Base-by-base conservation (phyloP, 2,329 filamentous ascomycete genomes). In the Monosporascus sp. region DNA sequence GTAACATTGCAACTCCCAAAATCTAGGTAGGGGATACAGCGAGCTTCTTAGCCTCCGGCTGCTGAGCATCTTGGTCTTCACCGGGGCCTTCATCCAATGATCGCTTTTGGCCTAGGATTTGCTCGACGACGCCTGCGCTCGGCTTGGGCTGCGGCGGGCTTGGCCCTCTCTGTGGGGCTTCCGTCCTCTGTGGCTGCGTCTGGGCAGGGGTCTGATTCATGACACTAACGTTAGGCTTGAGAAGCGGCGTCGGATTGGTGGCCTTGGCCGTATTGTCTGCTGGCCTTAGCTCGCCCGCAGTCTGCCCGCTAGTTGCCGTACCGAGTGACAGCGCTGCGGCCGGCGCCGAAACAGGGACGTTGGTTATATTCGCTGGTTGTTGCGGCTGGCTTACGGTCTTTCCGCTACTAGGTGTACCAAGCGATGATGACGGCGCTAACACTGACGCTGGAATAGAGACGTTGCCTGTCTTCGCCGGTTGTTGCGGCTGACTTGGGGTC, bases 81-180 rank as follows among this genome's bases (percentile, higher is more conserved):
- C 61, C 62, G 27, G 62, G 62, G 14, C 57, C 58, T 34, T 59
- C 57, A 34, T 58, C 59, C 18, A 61, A 39, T 20, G 56, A 49
- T 41, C 61, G 60, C 44, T 59, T 62, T 38, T 62, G 61, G 14
- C 61, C 62, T 6, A 57, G 52, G 24, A 65, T 65, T 48, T 64
- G 62, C 39, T 64, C 61, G 15, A 65, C 49, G 5, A 62, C 63
- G 4, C 63, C 63, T n/a, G 63, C 63, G 34, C 63, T 65, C 42
- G 42, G 42, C 42, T 46, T 46, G 14, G 42, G 42, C 14, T 46
- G 42, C 22, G 42, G 42, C 42, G 42, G 42, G 22, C 42, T 46
- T 9, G 42, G 42, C 14, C 42, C 42, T 46, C 42, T 9, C 24
- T 46, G 42, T 5, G 63, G 66, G 17, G 41, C 27, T 34, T 42